phyloP scores from a whole-genome alignment of 305 asterid species.

The Rubia peregrina region DNA sequence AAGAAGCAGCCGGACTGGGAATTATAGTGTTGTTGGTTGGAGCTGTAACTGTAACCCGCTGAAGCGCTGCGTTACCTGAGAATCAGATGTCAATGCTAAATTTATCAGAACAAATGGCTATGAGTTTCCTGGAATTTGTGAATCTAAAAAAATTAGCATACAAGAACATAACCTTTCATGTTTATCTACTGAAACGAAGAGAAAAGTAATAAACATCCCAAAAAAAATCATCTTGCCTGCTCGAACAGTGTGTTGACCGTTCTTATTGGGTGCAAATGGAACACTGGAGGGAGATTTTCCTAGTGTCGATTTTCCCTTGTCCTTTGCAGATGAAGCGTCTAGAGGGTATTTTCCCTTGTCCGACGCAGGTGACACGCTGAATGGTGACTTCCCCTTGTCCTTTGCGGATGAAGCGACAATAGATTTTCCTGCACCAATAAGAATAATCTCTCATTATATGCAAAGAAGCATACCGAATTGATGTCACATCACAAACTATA shows the following conservation, averaged over 20 bases:
- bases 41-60: neutral
- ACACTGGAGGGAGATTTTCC: neutral
- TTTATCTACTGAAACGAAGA: neutral
- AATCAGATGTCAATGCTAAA: neutral
- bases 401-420: too few relatives aligned
- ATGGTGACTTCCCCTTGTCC: too few relatives aligned
- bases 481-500: too few relatives aligned
- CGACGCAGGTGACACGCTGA: too few relatives aligned
- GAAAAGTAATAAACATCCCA: neutral
- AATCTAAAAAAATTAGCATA: too few relatives aligned
- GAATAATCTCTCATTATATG: too few relatives aligned
- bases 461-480: too few relatives aligned
- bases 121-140: too few relatives aligned
- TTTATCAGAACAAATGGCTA: neutral
- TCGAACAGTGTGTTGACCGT: neutral
- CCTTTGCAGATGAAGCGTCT: too few relatives aligned
- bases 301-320: too few relatives aligned
- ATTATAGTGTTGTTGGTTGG: neutral
- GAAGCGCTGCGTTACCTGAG: constrained; percentile 3
- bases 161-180: neutral
- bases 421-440: too few relatives aligned
- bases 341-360: too few relatives aligned
- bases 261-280: neutral
- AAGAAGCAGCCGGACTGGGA: constrained; percentile 1
- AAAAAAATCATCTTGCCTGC: constrained; percentile 10